Conservation (phyloP, 352 stramenopile species). For the Pythium folliculosum region DNA sequence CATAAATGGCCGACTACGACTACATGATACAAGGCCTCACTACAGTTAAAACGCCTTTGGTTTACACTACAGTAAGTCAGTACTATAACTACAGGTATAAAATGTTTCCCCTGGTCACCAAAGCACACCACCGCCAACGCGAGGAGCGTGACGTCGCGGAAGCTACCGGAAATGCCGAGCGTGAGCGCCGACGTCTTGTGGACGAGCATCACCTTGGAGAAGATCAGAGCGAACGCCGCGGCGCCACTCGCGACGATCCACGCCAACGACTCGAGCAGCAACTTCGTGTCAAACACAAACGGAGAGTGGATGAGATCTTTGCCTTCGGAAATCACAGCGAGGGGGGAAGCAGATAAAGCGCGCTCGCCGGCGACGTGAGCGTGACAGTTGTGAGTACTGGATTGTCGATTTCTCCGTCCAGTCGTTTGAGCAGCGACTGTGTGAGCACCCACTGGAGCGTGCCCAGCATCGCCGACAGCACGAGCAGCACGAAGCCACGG, state of each 20-base stretch:
- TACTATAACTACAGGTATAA: too few relatives aligned
- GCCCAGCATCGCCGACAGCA: constrained; percentile 65
- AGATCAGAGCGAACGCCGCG: constrained; percentile 64
- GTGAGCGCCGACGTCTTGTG: constrained; percentile 86
- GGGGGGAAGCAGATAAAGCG: constrained; percentile 67
- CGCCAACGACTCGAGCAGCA: constrained; percentile 52
- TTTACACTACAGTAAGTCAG: too few relatives aligned
- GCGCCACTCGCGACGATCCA: constrained; percentile 74
- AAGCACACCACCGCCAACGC: constrained; percentile 78
- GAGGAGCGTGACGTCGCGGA: constrained; percentile 84
- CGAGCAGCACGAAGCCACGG: constrained; percentile 68
- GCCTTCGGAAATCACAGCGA: constrained; percentile 59
- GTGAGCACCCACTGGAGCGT: constrained; percentile 82
- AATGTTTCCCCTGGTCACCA: constrained; percentile 57
- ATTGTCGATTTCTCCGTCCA: constrained; percentile 54
- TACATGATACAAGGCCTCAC: too few relatives aligned
- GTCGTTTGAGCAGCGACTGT: constrained; percentile 73
- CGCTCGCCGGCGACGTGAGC: constrained; percentile 77
- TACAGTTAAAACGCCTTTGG: too few relatives aligned
- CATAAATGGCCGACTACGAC: too few relatives aligned
- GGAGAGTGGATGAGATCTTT: constrained; percentile 50
- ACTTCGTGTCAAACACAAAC: constrained; percentile 51
- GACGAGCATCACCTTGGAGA: constrained; percentile 79
- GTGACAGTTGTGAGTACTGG: constrained; percentile 78
- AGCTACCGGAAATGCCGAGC: constrained; percentile 72